phyloP scores from a whole-genome alignment of 2,329 filamentous ascomycete genomes.

The Alternaria consortialis region DNA sequence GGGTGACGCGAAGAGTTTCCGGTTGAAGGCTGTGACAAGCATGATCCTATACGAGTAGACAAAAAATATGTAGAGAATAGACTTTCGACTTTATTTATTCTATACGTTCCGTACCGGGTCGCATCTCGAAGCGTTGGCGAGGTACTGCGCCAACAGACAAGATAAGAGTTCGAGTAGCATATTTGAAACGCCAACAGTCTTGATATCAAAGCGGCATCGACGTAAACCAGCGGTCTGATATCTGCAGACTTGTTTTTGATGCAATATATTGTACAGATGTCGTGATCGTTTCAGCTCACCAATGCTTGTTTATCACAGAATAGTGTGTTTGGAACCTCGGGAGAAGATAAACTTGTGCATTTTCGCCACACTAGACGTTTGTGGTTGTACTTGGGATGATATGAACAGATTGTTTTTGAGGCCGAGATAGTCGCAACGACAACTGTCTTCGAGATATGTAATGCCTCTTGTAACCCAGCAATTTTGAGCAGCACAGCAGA shows the following conservation, averaged over 20 bases:
- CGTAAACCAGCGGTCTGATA: neutral
- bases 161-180: neutral
- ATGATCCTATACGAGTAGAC: neutral
- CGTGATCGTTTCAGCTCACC: neutral
- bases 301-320: neutral
- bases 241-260: neutral
- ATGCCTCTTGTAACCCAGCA: neutral
- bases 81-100: neutral
- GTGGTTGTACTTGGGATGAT: neutral
- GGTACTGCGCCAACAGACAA: neutral
- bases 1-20: neutral
- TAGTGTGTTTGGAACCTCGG: neutral
- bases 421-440: too few relatives aligned
- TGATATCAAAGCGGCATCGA: neutral
- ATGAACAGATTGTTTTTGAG: neutral
- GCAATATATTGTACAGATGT: neutral
- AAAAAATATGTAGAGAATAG: neutral
- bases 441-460: neutral
- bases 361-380: neutral
- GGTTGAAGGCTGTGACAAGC: neutral
- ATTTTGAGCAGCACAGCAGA: neutral
- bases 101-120: neutral
- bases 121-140: neutral
- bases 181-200: neutral
- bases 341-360: neutral